Base-by-base conservation (phyloP, 352 stramenopile species). In the Globisporangium carolinianum region DNA sequence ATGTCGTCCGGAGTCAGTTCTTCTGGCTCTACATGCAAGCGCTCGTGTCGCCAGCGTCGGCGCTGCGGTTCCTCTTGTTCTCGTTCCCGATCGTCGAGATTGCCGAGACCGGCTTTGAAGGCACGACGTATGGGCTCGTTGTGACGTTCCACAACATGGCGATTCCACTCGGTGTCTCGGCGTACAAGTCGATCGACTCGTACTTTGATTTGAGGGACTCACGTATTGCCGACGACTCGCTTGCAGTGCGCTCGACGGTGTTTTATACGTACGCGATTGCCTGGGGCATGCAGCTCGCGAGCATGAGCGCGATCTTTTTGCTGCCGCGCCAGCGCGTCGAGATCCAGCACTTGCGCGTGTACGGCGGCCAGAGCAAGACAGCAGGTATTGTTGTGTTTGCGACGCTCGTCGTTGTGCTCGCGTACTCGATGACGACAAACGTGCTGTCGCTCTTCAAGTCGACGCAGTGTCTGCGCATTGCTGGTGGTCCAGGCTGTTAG, bases 21-120 rank as follows among this genome's bases (percentile, higher is more conserved):
- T 71, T 91, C 43, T 89, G 71, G 72, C 75, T 87, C 51, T 80
- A 78, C 24, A 62, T 87, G 45, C 68, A 80, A 3, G 65, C 86
- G 15, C 66, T 87, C 53, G 78, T 86, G 54, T 63, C 67, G 11
- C 70, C 86, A 7, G 78, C 78, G 38, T 77, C 73, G 1, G 70
- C 55, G 0, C 53, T 90, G 1, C 67, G 82, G 56, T 88, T 79
- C 60, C 68, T 81, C 41, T 77, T 88, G 46, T 66, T 73, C 18
- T 80, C 66, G 1, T 55, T 74, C 14, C 53, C 83, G 6, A 58
- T 89, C 37, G 60, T 68, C 1, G 80, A 89, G 55, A 60, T 91
- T 39, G 76, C 63, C 1, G 75, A 83, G 18, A 66, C 65, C 0
- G 71, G 55, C n/a, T 49, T 61, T 4, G 61, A 76, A 57, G 56